Conservation (phyloP, 1,284 basidiomycete species). For the Pseudozyma sp. region DNA sequence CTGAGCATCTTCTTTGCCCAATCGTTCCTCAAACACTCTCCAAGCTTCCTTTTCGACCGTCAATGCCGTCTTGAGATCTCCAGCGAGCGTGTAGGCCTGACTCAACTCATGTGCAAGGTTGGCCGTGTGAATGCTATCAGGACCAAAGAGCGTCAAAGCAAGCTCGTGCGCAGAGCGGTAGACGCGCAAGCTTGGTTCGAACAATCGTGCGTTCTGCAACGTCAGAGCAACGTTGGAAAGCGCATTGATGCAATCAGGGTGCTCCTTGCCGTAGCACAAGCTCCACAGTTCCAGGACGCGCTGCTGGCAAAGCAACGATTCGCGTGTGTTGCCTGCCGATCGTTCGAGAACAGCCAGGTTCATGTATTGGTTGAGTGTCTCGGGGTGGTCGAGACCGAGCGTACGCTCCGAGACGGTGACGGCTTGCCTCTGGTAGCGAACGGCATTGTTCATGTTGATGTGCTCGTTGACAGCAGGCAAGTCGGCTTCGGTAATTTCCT, state of each 20-base stretch:
- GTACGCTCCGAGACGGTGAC: conserved; percentile 74
- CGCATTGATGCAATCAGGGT: conserved; percentile 72
- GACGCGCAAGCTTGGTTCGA: conserved; percentile 55
- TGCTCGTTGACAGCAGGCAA: conserved; percentile 60
- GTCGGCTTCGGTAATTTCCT: conserved; percentile 50
- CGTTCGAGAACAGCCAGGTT: conserved; percentile 74
- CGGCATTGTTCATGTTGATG: conserved; percentile 70
- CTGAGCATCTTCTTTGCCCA: conserved; percentile 66
- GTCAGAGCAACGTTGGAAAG: conserved; percentile 69
- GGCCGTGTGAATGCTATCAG: conserved; percentile 65
- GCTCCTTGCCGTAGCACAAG: conserved; percentile 72
- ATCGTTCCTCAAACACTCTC: conserved; percentile 62
- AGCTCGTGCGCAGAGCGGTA: conserved; percentile 61
- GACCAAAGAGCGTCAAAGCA: conserved; percentile 57
- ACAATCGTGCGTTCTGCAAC: conserved; percentile 59
- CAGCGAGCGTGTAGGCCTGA: conserved; percentile 63
- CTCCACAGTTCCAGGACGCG: conserved; percentile 73
- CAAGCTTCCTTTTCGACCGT: conserved; percentile 63
- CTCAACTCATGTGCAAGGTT: conserved; percentile 66
- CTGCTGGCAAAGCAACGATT: conserved; percentile 72
- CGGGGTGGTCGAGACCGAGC: conserved; percentile 73
- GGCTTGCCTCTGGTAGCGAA: conserved; percentile 73
- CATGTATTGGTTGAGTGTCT: conserved; percentile 74
- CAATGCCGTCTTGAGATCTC: conserved; percentile 65
- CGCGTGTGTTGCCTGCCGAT: conserved; percentile 70